These are phyloP conservation scores for Boletellus ananiceps DNA, from an alignment of 768 basidiomycete species.

Conservation along the genomic window DNA sequence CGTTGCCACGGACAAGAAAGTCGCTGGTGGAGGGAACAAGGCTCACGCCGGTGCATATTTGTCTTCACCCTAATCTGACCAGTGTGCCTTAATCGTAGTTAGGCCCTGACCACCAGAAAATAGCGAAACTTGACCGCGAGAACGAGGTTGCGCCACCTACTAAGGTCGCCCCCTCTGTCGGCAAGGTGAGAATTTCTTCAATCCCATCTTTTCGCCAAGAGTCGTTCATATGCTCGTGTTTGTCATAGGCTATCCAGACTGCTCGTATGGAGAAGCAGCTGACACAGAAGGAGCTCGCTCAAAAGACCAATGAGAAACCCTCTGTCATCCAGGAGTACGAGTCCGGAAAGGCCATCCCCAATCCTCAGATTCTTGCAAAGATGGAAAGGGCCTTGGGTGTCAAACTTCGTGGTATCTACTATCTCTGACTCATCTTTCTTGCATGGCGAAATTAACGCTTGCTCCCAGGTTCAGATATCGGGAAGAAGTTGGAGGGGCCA, in stretches of 20 bases:
- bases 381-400: conserved; percentile 82
- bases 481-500: conserved; percentile 77
- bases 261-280: conserved; percentile 74
- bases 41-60: conserved; percentile 57
- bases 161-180: conserved; percentile 69
- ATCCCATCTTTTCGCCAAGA: too few species aligned
- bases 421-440: neutral
- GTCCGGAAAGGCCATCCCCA: conserved; percentile 81
- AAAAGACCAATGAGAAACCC: conserved; percentile 91
- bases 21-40: conserved; percentile 67
- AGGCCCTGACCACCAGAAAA: conserved; percentile 92
- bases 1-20: conserved; percentile 81
- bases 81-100: neutral
- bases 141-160: conserved; percentile 93
- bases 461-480: conserved; percentile 66
- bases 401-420: conserved; percentile 76
- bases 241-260: conserved; percentile 69
- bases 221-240: conserved; percentile 3
- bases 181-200: conserved; percentile 47
- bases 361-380: conserved; percentile 80
- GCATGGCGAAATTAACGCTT: conserved; percentile 2
- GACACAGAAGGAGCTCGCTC: conserved; percentile 89
- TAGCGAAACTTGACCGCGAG: conserved; percentile 91
- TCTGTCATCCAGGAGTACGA: conserved; percentile 88
- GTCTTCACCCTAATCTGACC: neutral